Evolutionary conservation across 306 rosid species (phyloP), one percentile per base, ranked within the genome.

Genomic region (Vicia villosa): DNA sequence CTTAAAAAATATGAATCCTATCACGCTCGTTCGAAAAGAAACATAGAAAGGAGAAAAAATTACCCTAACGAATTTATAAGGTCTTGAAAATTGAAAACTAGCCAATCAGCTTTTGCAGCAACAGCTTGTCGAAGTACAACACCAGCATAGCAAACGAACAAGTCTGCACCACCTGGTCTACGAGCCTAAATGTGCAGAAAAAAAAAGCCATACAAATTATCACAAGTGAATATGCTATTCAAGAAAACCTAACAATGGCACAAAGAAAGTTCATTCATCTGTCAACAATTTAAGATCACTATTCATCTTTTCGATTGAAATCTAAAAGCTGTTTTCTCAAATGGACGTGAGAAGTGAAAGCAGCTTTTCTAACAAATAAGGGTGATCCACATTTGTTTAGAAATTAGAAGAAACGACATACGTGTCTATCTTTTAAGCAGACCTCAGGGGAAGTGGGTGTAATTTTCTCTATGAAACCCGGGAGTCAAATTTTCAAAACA

Each of bases 51-150:
- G 6, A n/a, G 20, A 20, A 42, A 30, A 10, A 45, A 3, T 65
- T 67, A 82, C 26, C 56, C 81, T 73, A 85, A 58, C 19, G 85
- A 82, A 52, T 77, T 85, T 37, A 84, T 84, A 51, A 91, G 83
- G 78, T 86, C 92, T 49, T 69, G 30, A 45, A 94, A 82, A 72
- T 69, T 49, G 61, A 83, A 77, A 49, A 91, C 95, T 41, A 91
- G 83, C 99, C 99, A 94, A 78, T 91, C 95, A 38, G 99, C 96
- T 73, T 91, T 87, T 16, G 77, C 84, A 4, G 97, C 97, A 38
- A 94, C 97, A 55, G 90, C 83, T 50, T 85, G 87, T 58, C 99
- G 92, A 54, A 79, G 88, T 77, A 88, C 91, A 74, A 94, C 95
- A 62, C 99, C 96, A 4, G 83, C 96, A 38, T 90, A 94, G 82